Base-by-base conservation (phyloP, 2,329 filamentous ascomycete species). In the Hypoxylon sp. region DNA sequence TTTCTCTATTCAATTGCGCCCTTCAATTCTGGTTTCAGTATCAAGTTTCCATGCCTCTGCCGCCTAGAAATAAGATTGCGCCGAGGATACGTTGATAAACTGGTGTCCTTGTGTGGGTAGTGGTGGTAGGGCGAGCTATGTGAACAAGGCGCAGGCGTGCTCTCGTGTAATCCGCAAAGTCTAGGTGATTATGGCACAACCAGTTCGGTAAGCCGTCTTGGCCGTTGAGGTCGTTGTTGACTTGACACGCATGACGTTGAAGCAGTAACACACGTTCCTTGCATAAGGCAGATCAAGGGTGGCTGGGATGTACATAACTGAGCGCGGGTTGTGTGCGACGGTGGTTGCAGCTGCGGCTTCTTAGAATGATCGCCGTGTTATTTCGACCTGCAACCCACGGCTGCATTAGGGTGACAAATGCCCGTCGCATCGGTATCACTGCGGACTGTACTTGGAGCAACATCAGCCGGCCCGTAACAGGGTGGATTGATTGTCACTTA, bases 251-350 rank as follows among this genome's bases (percentile, higher is more conserved):
- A 63, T 70, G 68, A 71, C 55, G 66, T 65, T 26, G 59, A 59
- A 29, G 19, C 53, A 46, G 52, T 51, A 31, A 53, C 37, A 57
- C 59, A 61, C 26, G 50, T 66, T 59, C 61, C 64, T 68, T 70
- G 67, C 64, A 68, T 70, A 37, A 66, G 64, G 67, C 55, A 70
- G 64, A 72, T 64, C 67, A 48, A 66, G 57, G 46, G 59, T 66
- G 59, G 67, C 59, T 63, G 35, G 47, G 33, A 42, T 24, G 44
- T 53, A 54, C 42, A 47, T 42, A 52, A 24, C 39, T 55, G 17
- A 42, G 2, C 37, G 59, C 39, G 51, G 26, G 26, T 31, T 37
- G 46, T 48, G 65, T 57, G 59, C 35, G 57, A 61, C 59, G 24
- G n/a, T 17, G 47, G 46, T 55, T 65, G 57, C 46, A 61, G 47